These are phyloP conservation scores for Globisporangium polare DNA, from an alignment of 352 stramenopile genomes.

Conservation along the genomic window DNA sequence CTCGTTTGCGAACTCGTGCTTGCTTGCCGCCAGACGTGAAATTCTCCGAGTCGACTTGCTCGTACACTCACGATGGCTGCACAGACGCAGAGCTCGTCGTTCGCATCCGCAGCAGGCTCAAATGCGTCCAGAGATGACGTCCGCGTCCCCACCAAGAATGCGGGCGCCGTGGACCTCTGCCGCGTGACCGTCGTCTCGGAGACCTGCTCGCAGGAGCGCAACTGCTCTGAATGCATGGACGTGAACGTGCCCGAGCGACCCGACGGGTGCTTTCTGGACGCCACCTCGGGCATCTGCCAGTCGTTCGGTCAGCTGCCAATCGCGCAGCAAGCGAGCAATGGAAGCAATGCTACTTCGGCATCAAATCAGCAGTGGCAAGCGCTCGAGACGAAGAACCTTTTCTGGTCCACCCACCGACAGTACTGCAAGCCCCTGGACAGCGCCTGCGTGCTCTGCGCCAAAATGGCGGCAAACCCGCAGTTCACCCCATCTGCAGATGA, in stretches of 20 bases:
- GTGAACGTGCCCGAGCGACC: background rate
- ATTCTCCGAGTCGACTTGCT: background rate
- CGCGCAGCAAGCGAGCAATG: background rate
- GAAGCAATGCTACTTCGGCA: background rate
- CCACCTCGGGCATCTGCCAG: constrained; percentile 14
- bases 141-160: background rate
- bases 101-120: background rate
- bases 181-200: constrained; percentile 12
- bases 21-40: background rate
- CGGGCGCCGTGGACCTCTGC: constrained; percentile 1
- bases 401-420: constrained; percentile 24
- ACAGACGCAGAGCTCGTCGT: background rate
- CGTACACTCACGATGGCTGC: background rate
- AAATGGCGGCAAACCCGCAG: background rate
- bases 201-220: constrained; percentile 37
- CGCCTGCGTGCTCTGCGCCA: constrained; percentile 11
- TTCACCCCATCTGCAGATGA: background rate
- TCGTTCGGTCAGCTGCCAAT: constrained; percentile 5
- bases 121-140: background rate
- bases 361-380: constrained; percentile 28
- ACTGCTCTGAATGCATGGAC: constrained; percentile 64
- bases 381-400: constrained; percentile 37
- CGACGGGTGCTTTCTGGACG: constrained; percentile 23
- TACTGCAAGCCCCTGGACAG: constrained; percentile 15
- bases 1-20: background rate